Evolutionary conservation across 441 rosid species (phyloP), one percentile per base, ranked within the genome.

Genomic region (Gossypium aridum): DNA sequence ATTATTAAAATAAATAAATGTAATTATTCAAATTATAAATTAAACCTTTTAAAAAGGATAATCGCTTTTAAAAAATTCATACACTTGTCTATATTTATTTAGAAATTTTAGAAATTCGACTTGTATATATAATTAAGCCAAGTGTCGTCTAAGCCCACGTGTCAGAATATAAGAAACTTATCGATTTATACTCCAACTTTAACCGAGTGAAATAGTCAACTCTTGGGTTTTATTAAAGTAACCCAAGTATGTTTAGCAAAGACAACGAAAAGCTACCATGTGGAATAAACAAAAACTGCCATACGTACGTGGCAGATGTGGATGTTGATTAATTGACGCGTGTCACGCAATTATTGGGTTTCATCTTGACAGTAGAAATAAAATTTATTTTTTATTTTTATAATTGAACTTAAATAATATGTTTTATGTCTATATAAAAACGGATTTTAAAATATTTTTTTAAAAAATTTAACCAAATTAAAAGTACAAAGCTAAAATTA

Each of bases 311-410:
- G 82, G 87, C 72, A 66, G 80, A 57, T 62, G 72, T 45, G 75
- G 64, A 72, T 66, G 73, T 80, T 70, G 81, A 78, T 81, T 25
- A 25, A 17, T 37, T 4, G 72, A 80, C 78, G 76, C 83, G 84
- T 73, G 82, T 74, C 61, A 2, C 0, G 2, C 10, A 0, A 12
- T n/a, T 2, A 70, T 74, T 64, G 77, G 78, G 2, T 39, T 4
- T n/a, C 12, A 55, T 4, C 53, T 69, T 0, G 19, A 62, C 64
- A 8, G 5, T n/a, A 2, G 14, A 78, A 73, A 77, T 31, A 31
- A 31, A 28, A 31, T 4, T 4, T 4, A 64, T 23, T 83, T 53
- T 63, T 74, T 8, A 19, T 76, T 57, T 45, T 9, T 12, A 13
- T 47, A 31, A 31, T 31, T 31, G 5, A 31, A 31, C 37, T 31